Base-by-base conservation (phyloP, 2,329 filamentous ascomycete genomes). In the Exophiala lecanii-corni region DNA sequence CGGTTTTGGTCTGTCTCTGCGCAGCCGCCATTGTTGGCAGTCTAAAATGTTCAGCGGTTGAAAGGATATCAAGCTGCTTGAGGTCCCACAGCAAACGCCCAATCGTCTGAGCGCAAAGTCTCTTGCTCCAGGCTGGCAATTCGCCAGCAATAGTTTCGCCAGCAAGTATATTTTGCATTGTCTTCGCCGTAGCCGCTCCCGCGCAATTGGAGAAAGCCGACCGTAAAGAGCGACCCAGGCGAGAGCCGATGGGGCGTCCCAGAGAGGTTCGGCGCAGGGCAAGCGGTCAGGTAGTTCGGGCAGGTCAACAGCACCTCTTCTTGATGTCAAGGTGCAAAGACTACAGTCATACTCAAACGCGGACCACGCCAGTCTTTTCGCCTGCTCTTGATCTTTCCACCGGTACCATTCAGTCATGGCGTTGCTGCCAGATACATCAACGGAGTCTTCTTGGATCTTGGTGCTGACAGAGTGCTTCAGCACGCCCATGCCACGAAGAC, bases 71-170 rank as follows among this genome's bases (percentile, higher is more conserved):
- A 15, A 51, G 25, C 20, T 51, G 48, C 26, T 51, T 51, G 23
- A 51, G 33, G n/a, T 51, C 48, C 48, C 48, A 51, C 9, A 51
- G 36, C n/a, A 51, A 39, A 17, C 48, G 48, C n/a, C 48, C 48
- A 36, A 51, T 51, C 20, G 31, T 47, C 28, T 51, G 48, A 16
- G 39, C 44, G 30, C 48, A 51, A 7, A 51, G 48, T 31, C 48
- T 47, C 35, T 48, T 51, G 23, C 43, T 39, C 48, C 48, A 51
- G 15, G 48, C 44, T 4, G 48, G 48, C 13, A 51, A 38, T 30
- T 51, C 44, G 15, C 40, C 34, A 12, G 48, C 44, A 9, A 51
- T 12, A 9, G 37, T 36, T 23, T 45, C 44, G 30, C 40, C 41
- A 31, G 48, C 41, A 16, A 51, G 37, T 15, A 48, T 25, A 18